Evolutionary conservation across 192 early-diverging fungal genomes (phyloP), one percentile per base, ranked within the genome.

Genomic region (Coemansia erecta): DNA sequence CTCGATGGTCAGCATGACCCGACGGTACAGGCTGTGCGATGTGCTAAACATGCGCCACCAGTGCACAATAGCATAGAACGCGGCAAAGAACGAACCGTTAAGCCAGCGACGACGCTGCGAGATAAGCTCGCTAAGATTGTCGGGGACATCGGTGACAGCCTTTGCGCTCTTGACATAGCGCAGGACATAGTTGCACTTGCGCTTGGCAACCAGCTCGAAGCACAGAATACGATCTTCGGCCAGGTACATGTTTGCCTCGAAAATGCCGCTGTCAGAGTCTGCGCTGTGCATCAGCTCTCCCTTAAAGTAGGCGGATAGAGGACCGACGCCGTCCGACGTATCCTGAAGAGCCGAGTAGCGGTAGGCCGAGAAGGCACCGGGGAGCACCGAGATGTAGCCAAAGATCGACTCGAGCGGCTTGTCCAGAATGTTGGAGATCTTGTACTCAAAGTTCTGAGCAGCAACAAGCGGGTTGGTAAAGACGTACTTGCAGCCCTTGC

Each of bases 371-470:
- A 98, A 98, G 19, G 95, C 95, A 37, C 95, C 95, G 8, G 95
- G 95, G 7, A 97, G 82, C 51, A 95, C 95, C 0, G 92, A 91
- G 54, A 97, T 97, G 79, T 94, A 94, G 26, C 94, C 94, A 83
- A 94, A 95, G 15, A 94, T 86, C 15, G 90, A 92, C 64, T 97
- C 95, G 15, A 97, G 82, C 7, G 95, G 94, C 80, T 97, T 97
- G 82, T 97, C 95, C 17, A 97, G 85, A 48, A 97, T 97, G 69
- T 97, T 97, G 44, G 89, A 92, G 84, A 97, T 97, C 66, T 97
- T 97, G 86, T 97, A 97, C 83, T 97, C 95, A 81, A 97, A 97
- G 66, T 97, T 97, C 77, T 97, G 95, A 5, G 91, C 87, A 3
- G 95, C 95, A 0, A 97, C 92, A 40, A 97, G 71, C 18, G 94